These are phyloP conservation scores for Lachnellula hyalina DNA, from an alignment of 2,329 filamentous ascomycete species.

Conservation along the genomic window DNA sequence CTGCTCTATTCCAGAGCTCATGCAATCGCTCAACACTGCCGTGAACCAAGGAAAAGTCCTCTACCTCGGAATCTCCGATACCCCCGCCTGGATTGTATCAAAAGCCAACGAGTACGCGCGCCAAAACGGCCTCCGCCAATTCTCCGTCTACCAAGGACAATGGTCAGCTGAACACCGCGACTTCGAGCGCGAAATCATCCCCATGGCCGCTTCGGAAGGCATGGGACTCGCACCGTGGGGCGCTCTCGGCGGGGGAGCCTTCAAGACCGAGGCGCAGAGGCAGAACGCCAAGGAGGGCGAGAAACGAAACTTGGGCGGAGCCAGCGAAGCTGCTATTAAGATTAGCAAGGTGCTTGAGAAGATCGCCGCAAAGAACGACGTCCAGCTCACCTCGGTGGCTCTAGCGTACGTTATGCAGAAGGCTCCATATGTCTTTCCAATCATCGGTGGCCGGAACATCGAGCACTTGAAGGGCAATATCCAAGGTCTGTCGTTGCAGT, in stretches of 20 bases:
- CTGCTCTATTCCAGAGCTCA: constrained; percentile 60
- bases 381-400: constrained; percentile 57
- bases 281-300: constrained; percentile 37
- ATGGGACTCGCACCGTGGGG: constrained; percentile 56
- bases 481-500: constrained; percentile 55
- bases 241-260: constrained; percentile 44
- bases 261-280: constrained; percentile 43
- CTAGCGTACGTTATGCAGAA: constrained; percentile 72
- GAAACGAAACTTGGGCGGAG: constrained; percentile 21
- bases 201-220: constrained; percentile 51
- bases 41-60: constrained; percentile 58
- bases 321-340: constrained; percentile 45
- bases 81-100: constrained; percentile 63
- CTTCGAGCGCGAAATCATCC: constrained; percentile 57
- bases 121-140: constrained; percentile 63
- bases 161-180: constrained; percentile 61
- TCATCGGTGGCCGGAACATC: constrained; percentile 64
- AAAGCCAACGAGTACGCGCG: constrained; percentile 66
- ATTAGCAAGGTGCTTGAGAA: constrained; percentile 53
- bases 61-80: constrained; percentile 63
- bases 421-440: constrained; percentile 66
- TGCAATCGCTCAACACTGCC: constrained; percentile 61
- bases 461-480: constrained; percentile 68
- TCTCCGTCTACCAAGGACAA: constrained; percentile 62
- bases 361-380: constrained; percentile 51